phyloP scores from a whole-genome alignment of 768 basidiomycete genomes.

The Hericium erinaceus region DNA sequence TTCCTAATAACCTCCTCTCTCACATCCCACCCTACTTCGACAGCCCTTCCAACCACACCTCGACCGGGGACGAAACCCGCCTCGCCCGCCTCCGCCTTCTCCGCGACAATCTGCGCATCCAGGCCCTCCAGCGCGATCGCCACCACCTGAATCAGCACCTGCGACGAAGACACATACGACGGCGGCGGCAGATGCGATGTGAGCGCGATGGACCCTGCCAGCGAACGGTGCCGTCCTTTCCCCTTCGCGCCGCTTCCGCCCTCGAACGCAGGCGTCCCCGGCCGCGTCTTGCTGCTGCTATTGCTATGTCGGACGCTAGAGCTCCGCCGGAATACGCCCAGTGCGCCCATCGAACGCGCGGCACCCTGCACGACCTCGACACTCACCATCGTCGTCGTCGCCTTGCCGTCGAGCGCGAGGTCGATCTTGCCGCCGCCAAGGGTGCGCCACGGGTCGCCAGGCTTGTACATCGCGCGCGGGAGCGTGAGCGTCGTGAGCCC shows the following conservation, averaged over 20 bases:
- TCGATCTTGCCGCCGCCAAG: constrained; percentile 49
- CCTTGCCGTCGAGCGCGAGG: constrained; percentile 65
- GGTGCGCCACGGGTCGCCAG: constrained; percentile 26
- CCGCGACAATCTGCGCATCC: constrained; percentile 59
- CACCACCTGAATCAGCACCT: constrained; percentile 82
- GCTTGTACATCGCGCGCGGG: constrained; percentile 35
- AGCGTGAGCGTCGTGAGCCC: constrained; percentile 36
- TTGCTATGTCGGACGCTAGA: background rate
- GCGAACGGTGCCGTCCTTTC: background rate
- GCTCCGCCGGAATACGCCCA: constrained; percentile 5
- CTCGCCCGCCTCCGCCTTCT: constrained; percentile 22
- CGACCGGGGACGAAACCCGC: constrained; percentile 77
- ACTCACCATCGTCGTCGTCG: constrained; percentile 84
- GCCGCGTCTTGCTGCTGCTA: background rate
- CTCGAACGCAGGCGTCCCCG: background rate
- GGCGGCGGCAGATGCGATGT: constrained; percentile 49
- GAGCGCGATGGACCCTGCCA: constrained; percentile 19
- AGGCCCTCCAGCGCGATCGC: constrained; percentile 76
- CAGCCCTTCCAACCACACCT: constrained; percentile 74
- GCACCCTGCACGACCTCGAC: constrained; percentile 65
- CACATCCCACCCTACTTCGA: constrained; percentile 80
- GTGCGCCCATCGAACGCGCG: constrained; percentile 10
- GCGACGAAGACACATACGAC: constrained; percentile 51
- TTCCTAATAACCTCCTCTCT: constrained; percentile 46
- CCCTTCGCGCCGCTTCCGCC: background rate